A percentile compares a stretch with the other conserved stretches of the same genome.
Conservation (phyloP, 2,329 filamentous ascomycete species). For the Coniochaeta pulveracea region DNA sequence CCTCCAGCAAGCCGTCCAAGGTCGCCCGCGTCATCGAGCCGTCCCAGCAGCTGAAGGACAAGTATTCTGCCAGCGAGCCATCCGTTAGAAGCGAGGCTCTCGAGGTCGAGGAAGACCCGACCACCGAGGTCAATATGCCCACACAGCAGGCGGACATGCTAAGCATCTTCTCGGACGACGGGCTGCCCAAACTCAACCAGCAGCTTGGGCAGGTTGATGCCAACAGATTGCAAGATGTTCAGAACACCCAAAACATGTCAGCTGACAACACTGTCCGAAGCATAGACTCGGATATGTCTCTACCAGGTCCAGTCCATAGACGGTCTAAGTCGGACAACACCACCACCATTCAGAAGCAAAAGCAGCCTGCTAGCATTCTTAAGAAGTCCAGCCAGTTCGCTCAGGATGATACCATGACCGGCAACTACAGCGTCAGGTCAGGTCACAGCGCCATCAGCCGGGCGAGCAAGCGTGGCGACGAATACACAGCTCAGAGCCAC, state of each 20-base stretch:
- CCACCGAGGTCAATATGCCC: conserved; percentile 22
- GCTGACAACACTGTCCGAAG: conserved; percentile 13
- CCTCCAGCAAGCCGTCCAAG: conserved; percentile 18
- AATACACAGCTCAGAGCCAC: conserved; percentile 6
- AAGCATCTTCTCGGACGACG: conserved; percentile 16
- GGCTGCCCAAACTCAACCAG: conserved; percentile 16
- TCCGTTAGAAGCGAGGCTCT: conserved; percentile 22
- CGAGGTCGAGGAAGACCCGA: conserved; percentile 24
- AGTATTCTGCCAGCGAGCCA: conserved; percentile 17
- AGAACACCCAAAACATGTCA: conserved; percentile 10
- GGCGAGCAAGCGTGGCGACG: conserved; percentile 12
- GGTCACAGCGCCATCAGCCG: conserved; percentile 19
- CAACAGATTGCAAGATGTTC: conserved; percentile 12
- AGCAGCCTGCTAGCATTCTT: conserved; percentile 19
- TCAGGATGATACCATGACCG: conserved; percentile 18
- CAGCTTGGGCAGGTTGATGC: conserved; percentile 13
- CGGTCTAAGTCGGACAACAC: conserved; percentile 11
- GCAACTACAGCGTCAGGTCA: conserved; percentile 22
- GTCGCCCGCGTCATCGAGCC: conserved; percentile 21
- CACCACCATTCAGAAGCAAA: conserved; percentile 3
- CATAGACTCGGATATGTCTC: conserved; percentile 17
- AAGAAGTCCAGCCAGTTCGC: conserved; percentile 21
- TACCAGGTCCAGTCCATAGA: conserved; percentile 10
- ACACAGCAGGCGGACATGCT: conserved; percentile 21
- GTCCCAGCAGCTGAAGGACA: conserved; percentile 10